Base-by-base conservation (phyloP, 2,329 filamentous ascomycete species). In the Aureobasidium sp. region DNA sequence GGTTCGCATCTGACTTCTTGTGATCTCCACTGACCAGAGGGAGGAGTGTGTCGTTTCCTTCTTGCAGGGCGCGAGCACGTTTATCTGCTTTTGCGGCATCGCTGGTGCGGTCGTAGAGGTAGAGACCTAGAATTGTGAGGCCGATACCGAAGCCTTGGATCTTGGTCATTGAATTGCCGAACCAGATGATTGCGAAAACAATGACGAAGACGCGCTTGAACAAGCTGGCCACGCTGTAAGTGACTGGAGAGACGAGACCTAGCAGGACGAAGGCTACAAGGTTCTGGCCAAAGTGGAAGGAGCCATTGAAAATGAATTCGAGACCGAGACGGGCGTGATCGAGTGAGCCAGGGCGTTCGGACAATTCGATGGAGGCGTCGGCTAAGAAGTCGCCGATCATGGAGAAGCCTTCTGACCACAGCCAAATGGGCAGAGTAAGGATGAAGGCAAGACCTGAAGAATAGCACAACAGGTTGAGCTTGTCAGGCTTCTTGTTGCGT, bases 151-250 rank as follows among this genome's bases (percentile, higher is more conserved):
- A 80, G 1, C 85, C 90, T 74, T 99, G 94, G 16, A 95, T 74
- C 16, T 80, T 81, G 5, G 90, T 97, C 36, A 94, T 96, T 1
- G 88, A 85, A 73, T 87, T 97, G 66, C 91, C 88, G 76, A 97
- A 99, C 94, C 94, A 99, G 67, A 97, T 78, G 65, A 99, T 93
- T 7, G 94, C 91, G 68, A 96, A 88, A 63, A 94, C 84, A 68
- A 99, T 96, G 70, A 99, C 93, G 71, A 96, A 97, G 13, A 99
- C 94, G 53, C 94, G 88, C 78, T 99, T 99, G 75, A 99, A 94
- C 64, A 99, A 80, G 62, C 89, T 95, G 39, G 94, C 94, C 41
- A 99, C 93, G 0, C 91, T 96, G 77, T 99, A 99, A 0, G 94
- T 97, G 41, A 99, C 94, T 0, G 94, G 94, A 0, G 91, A 96